These are phyloP conservation scores for Pythium angustatum DNA, from an alignment of 352 stramenopile species.

Conservation along the genomic window DNA sequence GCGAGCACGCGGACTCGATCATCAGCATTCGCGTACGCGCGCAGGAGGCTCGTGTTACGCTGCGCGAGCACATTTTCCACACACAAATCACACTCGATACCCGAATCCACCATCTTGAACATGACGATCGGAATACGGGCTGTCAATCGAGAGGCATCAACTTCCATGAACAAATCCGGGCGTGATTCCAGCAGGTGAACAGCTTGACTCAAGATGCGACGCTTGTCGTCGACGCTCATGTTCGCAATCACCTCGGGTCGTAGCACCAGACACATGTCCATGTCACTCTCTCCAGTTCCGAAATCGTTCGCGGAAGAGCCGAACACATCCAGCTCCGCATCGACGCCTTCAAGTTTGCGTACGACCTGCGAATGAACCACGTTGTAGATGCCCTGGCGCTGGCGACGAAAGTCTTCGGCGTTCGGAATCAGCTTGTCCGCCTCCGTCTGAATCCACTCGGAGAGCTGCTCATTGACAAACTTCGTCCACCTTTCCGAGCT, in stretches of 20 bases:
- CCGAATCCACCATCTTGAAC: constrained; percentile 88
- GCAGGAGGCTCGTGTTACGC: constrained; percentile 96
- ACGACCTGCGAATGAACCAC: constrained; percentile 62
- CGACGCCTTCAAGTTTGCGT: constrained; percentile 36
- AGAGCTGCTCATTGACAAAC: constrained; percentile 50
- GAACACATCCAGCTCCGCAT: constrained; percentile 88
- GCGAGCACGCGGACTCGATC: constrained; percentile 71
- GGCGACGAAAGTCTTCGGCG: constrained; percentile 49
- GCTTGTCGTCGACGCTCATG: constrained; percentile 60
- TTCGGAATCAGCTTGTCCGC: constrained; percentile 65
- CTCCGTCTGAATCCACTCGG: constrained; percentile 51
- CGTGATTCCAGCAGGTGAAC: constrained; percentile 55
- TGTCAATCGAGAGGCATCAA: constrained; percentile 86
- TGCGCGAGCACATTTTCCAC: constrained; percentile 97
- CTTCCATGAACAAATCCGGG: constrained; percentile 62
- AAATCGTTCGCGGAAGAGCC: constrained; percentile 98
- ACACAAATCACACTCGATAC: constrained; percentile 79
- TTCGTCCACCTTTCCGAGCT: constrained; percentile 34
- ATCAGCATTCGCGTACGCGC: constrained; percentile 89
- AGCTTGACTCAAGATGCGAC: constrained; percentile 61
- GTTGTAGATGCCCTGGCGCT: constrained; percentile 72
- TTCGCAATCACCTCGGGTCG: constrained; percentile 21
- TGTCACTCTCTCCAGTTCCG: constrained; percentile 89
- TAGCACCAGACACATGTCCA: constrained; percentile 93
- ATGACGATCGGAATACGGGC: constrained; percentile 98